Evolutionary conservation across 805 yeast species (phyloP), one percentile per base, ranked within the genome.

Genomic region (Saccharomycodes ludwigii): DNA sequence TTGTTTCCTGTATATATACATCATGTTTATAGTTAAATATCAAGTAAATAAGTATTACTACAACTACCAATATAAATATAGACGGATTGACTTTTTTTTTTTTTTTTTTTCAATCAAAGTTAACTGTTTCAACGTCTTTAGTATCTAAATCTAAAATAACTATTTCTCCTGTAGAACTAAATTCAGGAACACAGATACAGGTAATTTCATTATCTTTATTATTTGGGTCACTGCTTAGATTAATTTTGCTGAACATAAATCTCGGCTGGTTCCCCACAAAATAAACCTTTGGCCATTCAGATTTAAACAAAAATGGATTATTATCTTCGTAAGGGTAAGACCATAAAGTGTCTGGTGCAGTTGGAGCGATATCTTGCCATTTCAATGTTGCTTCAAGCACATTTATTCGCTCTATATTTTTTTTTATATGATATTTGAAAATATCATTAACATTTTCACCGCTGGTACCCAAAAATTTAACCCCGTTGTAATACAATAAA

Each of bases 291-390:
- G 97, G 97, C 12, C 81, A 71, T 45, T 81, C 82, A 7, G 59
- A 59, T 7, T 59, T 36, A n/a, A 91, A 58, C 2, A 75, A 61
- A 52, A 88, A 84, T 3, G 97, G 97, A 52, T 91, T 97, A 2
- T 49, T 45, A 17, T 73, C 71, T 8, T 68, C 66, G 46, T 66
- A 86, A 1, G 98, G 96, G 44, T 83, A 85, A 41, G 94, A 76
- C 66, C 86, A 79, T 26, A 91, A 57, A 0, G 98, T 91, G 47
- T 91, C 97, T 1, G 98, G 98, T 1, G 95, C 94, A 0, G 96
- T 85, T 3, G 98, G 98, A 1, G 82, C 75, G 16, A 82, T 62
- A 47, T 83, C 83, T 46, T 85, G 88, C 94, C 95, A 86, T 28
- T 61, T 57, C 22, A 91, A 48, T 0, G 82, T 78, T 11, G 73